Base-by-base conservation (phyloP, 2,329 filamentous ascomycete species). In the Penicillium freii region DNA sequence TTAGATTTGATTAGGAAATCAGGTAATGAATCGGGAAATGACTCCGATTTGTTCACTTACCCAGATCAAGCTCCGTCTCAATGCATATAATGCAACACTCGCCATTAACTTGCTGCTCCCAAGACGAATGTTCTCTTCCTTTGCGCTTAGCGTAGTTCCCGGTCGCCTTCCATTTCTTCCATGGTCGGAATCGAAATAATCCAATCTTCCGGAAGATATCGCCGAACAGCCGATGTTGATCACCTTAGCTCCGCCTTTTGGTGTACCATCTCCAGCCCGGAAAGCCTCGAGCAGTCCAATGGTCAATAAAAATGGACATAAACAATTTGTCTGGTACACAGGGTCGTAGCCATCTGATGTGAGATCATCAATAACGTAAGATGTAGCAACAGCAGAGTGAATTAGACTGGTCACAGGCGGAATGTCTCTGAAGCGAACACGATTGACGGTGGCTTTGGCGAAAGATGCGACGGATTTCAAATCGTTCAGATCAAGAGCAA, bases 281-380 rank as follows among this genome's bases (percentile, higher is more conserved):
- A 75, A 74, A 2, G 67, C 71, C 60, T 74, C 73, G 11, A 75
- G 67, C 44, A 75, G 43, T 49, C 68, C 69, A 44, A 74, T 64
- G 5, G 72, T 74, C 58, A 74, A 62, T 54, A 73, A 61, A 57
- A 74, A 73, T 19, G 71, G 71, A n/a, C 71, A 66, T 19, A 75
- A 58, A 53, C 71, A 74, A 58, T 74, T 74, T 36, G 65, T 71
- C 56, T 74, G 72, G 58, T 74, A 74, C 25, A 74, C 70, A 1
- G 71, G 69, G 55, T 75, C 72, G 51, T 67, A 69, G 23, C 71
- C 72, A 57, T 73, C 71, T 47, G 62, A 57, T 33, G 72, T 74
- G 43, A 68, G 57, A 23, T 65, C 62, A 42, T 73, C 72, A 25
- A 63, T 53, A n/a, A 66, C 63, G 59, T 72, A 74, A 31, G 72